Evolutionary conservation across 2,329 filamentous ascomycete genomes (phyloP).

Genomic region (Neonectria sp.): DNA sequence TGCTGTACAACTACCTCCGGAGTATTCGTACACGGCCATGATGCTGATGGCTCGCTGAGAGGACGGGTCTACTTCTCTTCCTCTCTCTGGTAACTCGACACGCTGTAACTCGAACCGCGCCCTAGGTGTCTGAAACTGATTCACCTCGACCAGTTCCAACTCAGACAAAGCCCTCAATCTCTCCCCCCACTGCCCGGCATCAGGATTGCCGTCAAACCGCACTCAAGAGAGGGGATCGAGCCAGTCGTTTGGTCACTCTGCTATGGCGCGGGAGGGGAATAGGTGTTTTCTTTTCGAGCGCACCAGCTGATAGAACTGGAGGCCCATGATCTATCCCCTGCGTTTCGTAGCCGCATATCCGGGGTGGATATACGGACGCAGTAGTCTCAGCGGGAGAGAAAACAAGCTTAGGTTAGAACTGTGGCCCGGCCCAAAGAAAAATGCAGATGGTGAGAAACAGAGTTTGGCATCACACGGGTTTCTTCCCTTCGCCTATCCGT

Average conservation of each 20-base stretch:
- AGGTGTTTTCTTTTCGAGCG: not conserved
- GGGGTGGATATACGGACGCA: not conserved
- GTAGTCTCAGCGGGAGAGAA: not conserved
- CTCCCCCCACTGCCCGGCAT: not conserved
- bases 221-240: not conserved
- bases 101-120: not conserved
- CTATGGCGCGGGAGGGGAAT: not conserved
- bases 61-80: not conserved
- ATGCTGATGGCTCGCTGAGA: constrained; percentile 4
- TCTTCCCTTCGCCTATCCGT: not conserved
- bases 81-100: not conserved
- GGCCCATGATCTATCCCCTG: not conserved
- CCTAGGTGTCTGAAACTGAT: constrained; percentile 25
- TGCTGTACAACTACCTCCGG: constrained; percentile 9
- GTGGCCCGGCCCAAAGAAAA: not conserved
- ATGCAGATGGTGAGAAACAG: not conserved
- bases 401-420: not conserved
- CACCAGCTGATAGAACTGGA: not conserved
- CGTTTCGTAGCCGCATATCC: not conserved
- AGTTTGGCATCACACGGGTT: not conserved
- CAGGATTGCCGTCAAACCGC: not conserved
- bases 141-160: constrained; percentile 15
- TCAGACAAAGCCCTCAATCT: not conserved
- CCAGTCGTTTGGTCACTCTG: not conserved
- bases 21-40: constrained; percentile 2